A percentile compares a stretch with the other conserved stretches of the same genome.
phyloP scores from a whole-genome alignment of 1,284 basidiomycete genomes.

The Rhodotorula sp. region DNA sequence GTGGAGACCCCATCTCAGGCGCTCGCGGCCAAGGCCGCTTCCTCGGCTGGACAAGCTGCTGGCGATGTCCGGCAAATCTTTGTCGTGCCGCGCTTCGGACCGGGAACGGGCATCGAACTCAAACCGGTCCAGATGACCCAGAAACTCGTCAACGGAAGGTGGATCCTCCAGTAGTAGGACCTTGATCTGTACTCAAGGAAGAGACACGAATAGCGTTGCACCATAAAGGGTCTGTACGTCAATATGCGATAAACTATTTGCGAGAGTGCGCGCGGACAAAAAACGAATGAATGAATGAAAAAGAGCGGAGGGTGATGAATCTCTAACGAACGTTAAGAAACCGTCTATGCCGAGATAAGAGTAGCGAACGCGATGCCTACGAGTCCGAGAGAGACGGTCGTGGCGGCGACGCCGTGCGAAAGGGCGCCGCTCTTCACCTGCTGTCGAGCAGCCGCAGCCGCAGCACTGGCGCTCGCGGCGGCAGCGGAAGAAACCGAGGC shows the following conservation, averaged over 20 bases:
- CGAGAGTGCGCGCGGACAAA: not conserved
- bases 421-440: too few species aligned
- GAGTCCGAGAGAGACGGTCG: too few species aligned
- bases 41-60: slow-evolving; percentile 34
- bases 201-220: too few species aligned
- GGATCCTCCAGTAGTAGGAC: slow-evolving; percentile 44
- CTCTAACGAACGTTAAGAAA: not conserved
- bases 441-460: too few species aligned
- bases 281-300: not conserved
- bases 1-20: slow-evolving; percentile 23
- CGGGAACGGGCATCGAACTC: slow-evolving; percentile 72
- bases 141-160: slow-evolving; percentile 50
- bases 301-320: not conserved
- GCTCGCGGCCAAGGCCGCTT: slow-evolving; percentile 52
- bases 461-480: too few species aligned
- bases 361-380: too few species aligned
- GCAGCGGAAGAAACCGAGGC: not conserved
- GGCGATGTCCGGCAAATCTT: slow-evolving; percentile 57
- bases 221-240: not conserved
- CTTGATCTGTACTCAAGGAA: not conserved
- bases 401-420: too few species aligned
- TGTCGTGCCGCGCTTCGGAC: slow-evolving; percentile 78
- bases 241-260: not conserved
- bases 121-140: slow-evolving; percentile 65
- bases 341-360: too few species aligned